phyloP scores from a whole-genome alignment of 2,329 filamentous ascomycete species.

The Claviceps paspali region DNA sequence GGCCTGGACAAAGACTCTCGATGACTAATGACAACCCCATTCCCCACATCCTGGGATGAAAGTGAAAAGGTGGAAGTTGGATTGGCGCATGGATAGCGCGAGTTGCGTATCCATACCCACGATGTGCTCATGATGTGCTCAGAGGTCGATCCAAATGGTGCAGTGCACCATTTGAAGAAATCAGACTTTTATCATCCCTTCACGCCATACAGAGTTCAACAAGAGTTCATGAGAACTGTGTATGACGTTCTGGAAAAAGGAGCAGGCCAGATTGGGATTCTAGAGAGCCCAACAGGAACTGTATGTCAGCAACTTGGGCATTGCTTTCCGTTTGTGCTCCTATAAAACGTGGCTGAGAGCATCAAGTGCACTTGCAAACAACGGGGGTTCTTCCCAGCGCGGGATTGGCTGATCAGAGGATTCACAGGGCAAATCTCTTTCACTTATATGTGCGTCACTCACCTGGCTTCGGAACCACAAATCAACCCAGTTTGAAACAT shows the following conservation, averaged over 20 bases:
- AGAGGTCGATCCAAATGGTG: conserved; percentile 6
- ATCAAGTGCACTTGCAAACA: neutral
- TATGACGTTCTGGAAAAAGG: conserved; percentile 60
- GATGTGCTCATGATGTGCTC: conserved; percentile 7
- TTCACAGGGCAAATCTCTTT: conserved; percentile 68
- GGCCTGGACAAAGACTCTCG: conserved; percentile 7
- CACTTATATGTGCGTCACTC: conserved; percentile 73
- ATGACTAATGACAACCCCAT: neutral
- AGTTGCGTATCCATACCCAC: too few relatives aligned
- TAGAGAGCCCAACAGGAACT: conserved; percentile 85
- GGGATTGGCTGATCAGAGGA: neutral
- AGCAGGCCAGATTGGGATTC: conserved; percentile 65
- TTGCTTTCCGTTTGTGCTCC: neutral
- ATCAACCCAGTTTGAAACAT: conserved; percentile 38
- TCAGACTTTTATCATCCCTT: conserved; percentile 75
- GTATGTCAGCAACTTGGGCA: conserved; percentile 20
- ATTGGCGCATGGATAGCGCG: too few relatives aligned
- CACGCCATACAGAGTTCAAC: conserved; percentile 74
- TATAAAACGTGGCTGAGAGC: neutral
- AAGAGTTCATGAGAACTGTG: conserved; percentile 71
- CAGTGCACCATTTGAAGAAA: conserved; percentile 13
- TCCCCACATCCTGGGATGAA: neutral
- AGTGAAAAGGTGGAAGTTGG: too few relatives aligned
- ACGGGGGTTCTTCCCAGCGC: neutral
- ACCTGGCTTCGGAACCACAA: conserved; percentile 87